Evolutionary conservation across 1,139 yeast genomes (phyloP).

Genomic region (Maudiozyma humilis): DNA sequence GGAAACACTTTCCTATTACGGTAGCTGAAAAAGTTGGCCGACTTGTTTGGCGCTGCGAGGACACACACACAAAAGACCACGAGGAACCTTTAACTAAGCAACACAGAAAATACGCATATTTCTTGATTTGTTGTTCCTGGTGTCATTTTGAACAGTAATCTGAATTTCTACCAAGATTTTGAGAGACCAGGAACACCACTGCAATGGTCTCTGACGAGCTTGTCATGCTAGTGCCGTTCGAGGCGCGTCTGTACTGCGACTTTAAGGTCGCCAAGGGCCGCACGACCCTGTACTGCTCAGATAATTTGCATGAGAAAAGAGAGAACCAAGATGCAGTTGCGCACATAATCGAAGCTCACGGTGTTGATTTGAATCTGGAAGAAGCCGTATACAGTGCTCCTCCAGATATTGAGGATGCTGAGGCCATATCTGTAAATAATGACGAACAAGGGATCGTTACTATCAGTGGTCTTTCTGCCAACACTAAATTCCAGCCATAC

Average conservation of each 20-base stretch:
- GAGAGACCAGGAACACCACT: too few relatives aligned
- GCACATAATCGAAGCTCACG: neutral
- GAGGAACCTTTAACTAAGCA: neutral
- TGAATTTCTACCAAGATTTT: too few relatives aligned
- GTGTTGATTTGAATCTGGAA: neutral
- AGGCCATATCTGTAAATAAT: neutral
- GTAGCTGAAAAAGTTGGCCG: neutral
- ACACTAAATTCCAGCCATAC: neutral
- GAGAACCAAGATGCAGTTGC: neutral
- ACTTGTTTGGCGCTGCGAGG: neutral
- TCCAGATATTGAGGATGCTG: neutral
- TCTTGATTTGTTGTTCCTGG: too few relatives aligned
- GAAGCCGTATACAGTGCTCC: neutral
- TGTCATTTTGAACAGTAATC: too few relatives aligned
- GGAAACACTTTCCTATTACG: neutral
- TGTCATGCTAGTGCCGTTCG: neutral
- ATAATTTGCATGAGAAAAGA: neutral
- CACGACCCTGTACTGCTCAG: neutral
- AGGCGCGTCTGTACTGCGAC: conserved; percentile 1
- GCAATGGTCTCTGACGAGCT: conserved; percentile 2
- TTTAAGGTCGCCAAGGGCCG: neutral
- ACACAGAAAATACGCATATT: neutral
- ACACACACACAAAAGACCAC: conserved; percentile 1
- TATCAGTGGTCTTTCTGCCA: conserved; percentile 1
- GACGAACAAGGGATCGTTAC: neutral